These are phyloP conservation scores for Zasmidium angulare DNA, from an alignment of 2,329 filamentous ascomycete genomes.

Conservation along the genomic window DNA sequence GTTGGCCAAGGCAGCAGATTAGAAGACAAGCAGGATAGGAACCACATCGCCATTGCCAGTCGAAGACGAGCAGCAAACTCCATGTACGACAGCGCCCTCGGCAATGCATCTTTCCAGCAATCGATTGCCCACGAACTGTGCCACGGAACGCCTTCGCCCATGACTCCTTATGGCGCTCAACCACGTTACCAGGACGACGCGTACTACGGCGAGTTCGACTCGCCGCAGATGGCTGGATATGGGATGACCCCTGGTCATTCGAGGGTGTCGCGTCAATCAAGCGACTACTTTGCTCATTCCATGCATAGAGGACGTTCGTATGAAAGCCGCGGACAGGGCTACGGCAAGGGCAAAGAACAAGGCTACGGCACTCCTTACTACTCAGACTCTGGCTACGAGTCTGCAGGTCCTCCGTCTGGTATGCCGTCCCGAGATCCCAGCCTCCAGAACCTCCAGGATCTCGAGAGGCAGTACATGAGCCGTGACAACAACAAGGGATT, in stretches of 20 bases:
- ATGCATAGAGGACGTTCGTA: background rate
- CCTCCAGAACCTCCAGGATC: slow-evolving; percentile 17
- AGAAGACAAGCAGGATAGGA: slow-evolving; percentile 43
- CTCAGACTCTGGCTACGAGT: slow-evolving; percentile 33
- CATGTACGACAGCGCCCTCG: slow-evolving; percentile 1
- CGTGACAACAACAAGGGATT: slow-evolving; percentile 8
- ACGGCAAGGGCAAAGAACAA: slow-evolving; percentile 6
- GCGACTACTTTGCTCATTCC: slow-evolving; percentile 9
- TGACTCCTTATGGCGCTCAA: background rate
- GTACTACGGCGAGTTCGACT: slow-evolving; percentile 1
- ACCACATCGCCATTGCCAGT: slow-evolving; percentile 5
- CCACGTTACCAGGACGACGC: slow-evolving; percentile 1
- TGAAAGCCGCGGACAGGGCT: slow-evolving; percentile 3
- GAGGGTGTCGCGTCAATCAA: slow-evolving; percentile 4
- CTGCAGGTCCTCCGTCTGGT: slow-evolving; percentile 17
- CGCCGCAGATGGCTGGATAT: slow-evolving; percentile 10
- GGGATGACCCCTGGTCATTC: background rate
- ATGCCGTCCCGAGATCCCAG: slow-evolving; percentile 27
- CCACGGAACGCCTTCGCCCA: slow-evolving; percentile 5
- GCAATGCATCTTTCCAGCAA: slow-evolving; percentile 8
- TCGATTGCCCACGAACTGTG: slow-evolving; percentile 9
- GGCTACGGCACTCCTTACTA: slow-evolving; percentile 15
- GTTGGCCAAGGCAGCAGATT: slow-evolving; percentile 50
- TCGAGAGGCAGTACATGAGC: slow-evolving; percentile 7
- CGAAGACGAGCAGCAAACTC: background rate